Evolutionary conservation across 2,329 filamentous ascomycete genomes (phyloP).

Genomic region (Ophiocordyceps camponoti-rufipedis): DNA sequence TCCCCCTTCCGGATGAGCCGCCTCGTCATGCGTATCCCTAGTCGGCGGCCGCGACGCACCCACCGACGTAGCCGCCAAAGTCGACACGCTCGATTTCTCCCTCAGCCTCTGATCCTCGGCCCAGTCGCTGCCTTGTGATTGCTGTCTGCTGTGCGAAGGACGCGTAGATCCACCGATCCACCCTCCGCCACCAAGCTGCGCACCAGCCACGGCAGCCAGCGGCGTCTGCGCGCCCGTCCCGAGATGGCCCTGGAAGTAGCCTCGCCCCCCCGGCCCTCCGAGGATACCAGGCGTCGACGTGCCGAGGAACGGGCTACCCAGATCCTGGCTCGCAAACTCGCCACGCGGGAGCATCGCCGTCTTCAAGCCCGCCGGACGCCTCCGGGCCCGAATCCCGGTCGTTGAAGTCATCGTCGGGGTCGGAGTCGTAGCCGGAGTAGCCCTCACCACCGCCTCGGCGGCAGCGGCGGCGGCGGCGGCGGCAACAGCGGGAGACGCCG

Average conservation of each 20-base stretch:
- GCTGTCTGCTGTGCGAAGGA: conserved; percentile 14
- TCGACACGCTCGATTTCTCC: conserved; percentile 45
- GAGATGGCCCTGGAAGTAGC: conserved; percentile 68
- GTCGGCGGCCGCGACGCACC: conserved; percentile 38
- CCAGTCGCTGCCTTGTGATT: conserved; percentile 24
- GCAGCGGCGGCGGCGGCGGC: no score
- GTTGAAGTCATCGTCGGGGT: background rate
- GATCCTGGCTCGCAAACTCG: conserved; percentile 19
- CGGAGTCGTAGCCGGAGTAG: background rate
- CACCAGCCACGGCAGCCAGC: conserved; percentile 60
- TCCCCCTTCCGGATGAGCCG: conserved; percentile 1
- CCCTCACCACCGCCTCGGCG: background rate
- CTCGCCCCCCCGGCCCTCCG: conserved; percentile 52
- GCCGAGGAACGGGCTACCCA: conserved; percentile 38
- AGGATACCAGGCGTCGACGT: conserved; percentile 44
- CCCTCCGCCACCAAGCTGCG: conserved; percentile 21
- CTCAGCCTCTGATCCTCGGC: conserved; percentile 18
- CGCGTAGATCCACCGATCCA: conserved; percentile 9
- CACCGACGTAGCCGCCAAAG: conserved; percentile 35
- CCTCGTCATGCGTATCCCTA: conserved; percentile 26
- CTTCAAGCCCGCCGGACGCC: conserved; percentile 10
- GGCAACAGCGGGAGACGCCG: background rate
- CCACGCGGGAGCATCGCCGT: conserved; percentile 15
- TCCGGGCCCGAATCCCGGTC: background rate
- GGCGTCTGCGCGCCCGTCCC: conserved; percentile 63